Evolutionary conservation across 805 yeast species (phyloP).

Genomic region (Sporopachydermia lactativora): DNA sequence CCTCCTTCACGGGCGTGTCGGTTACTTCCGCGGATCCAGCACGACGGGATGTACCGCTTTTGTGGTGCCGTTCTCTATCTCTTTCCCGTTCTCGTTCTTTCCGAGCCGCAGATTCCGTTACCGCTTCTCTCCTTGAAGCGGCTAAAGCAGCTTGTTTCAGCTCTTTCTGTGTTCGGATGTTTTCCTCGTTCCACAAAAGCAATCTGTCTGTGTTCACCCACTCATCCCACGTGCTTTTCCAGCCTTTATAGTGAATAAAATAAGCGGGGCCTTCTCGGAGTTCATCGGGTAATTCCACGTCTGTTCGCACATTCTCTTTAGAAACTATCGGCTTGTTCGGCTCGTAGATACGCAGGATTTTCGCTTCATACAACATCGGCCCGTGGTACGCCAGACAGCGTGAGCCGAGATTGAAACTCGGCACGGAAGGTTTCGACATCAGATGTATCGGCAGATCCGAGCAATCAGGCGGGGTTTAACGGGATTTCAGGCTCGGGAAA

Average conservation of each 20-base stretch:
- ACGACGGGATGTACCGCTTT: constrained; percentile 3
- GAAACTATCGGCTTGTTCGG: constrained; percentile 29
- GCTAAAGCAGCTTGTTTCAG: constrained; percentile 35
- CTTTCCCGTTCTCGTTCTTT: constrained; percentile 11
- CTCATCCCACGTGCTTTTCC: constrained; percentile 95
- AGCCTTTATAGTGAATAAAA: constrained; percentile 82
- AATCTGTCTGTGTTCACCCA: constrained; percentile 73
- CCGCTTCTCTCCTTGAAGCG: constrained; percentile 12
- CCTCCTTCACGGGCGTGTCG: constrained; percentile 4
- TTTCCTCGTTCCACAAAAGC: constrained; percentile 54
- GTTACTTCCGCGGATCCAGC: constrained; percentile 4
- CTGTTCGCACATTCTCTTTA: constrained; percentile 13
- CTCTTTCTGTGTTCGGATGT: constrained; percentile 45
- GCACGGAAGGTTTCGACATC: too few species aligned
- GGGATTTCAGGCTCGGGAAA: too few species aligned
- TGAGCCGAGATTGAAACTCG: too few species aligned
- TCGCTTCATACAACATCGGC: constrained; percentile 81
- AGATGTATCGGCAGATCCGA: too few species aligned
- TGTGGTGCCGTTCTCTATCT: constrained; percentile 5
- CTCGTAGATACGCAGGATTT: constrained; percentile 49
- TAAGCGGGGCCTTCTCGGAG: constrained; percentile 29
- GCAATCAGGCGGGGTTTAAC: too few species aligned
- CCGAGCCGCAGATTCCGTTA: constrained; percentile 7
- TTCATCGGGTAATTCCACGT: constrained; percentile 23
- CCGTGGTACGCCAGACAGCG: constrained; percentile 78